Base-by-base conservation (phyloP, 2,329 filamentous ascomycete genomes). In the Furcasterigmium furcatum region DNA sequence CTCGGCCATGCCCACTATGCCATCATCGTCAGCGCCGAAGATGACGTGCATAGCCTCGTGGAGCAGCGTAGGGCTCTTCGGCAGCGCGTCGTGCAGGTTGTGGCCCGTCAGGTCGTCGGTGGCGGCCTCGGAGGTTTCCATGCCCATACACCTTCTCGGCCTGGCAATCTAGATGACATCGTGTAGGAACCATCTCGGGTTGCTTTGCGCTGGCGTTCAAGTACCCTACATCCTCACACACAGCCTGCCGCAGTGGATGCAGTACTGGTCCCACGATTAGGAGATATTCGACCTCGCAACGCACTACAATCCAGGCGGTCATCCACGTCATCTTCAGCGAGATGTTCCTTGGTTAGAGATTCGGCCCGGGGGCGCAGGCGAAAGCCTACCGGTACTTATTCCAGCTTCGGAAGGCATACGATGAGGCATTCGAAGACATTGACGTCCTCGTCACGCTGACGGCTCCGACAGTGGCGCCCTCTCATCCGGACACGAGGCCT, bases 381-480 rank as follows among this genome's bases (percentile, higher is more conserved):
- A 76, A 77, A 57, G 72, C 71, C 1, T 62, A 74, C 47, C 65
- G 67, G 35, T 69, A 74, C 45, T 67, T 70, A 1, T 66, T 68
- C 41, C 59, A 75, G 55, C 59, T 78, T 19, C 63, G 72, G 3
- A 70, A 66, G 5, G 72, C 70, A 4, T 78, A 78, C 53, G 72
- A 77, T 51, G 49, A 52, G 12, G 72, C 64, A 0, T 53, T 77
- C 7, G 55, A 58, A 19, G 54, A 64, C 1, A 60, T 70, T n/a
- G 75, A 79, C 51, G 64, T 78, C 5, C 57, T 79, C 9, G 52
- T 79, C 36, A 71, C 71, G 45, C 74, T 74, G 1, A 66, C 69
- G 8, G 71, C 68, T 21, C 71, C 72, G 7, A 67, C 65, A 1
- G 68, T 74, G 2, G 73, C 66, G 1, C 67, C 65, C 42, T 67